Base-by-base conservation (phyloP, 495 filamentous ascomycete species). In the Penicillium taxi region DNA sequence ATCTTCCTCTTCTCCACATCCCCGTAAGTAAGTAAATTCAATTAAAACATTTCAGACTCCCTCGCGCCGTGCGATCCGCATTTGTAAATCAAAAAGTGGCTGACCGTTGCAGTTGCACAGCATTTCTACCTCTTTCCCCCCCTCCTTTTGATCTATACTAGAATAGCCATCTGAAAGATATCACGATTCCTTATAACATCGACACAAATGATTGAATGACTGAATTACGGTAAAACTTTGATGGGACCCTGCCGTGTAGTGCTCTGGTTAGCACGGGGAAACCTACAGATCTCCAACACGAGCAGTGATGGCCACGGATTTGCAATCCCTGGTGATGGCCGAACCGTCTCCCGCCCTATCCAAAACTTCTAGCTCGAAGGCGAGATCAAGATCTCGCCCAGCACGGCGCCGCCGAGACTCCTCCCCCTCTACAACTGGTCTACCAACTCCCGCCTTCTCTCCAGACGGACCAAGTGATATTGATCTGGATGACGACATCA, bases 371-470 rank as follows among this genome's bases (percentile, higher is more conserved):
- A 81, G 78, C 9, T 74, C 79, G 44, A 62, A 53, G 27, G 27
- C 41, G 22, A 38, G 50, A 48, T 53, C 53, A 28, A 48, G 67
- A 46, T 75, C 69, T 43, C 59, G 67, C 32, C 65, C 68, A 17
- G 67, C 74, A 8, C 69, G 69, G n/a, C 64, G 67, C 27, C 65
- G 65, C 39, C 64, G 67, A 35, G 70, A 73, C 17, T 74, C 75
- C 9, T 86, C 84, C 11, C 74, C 82, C 5, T 82, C 86, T 6
- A 77, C 82, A 12, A 72, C 80, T 14, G 68, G 70, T 35, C 63
- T 77, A 12, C 75, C 73, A 13, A 66, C 40, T 40, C 63, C 46
- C 44, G 50, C 50, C 37, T 58, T 63, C 51, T 56, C 66, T 22
- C 64, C 58, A 19, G 67, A 61, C 18, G 58, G 63, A 36, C 53